Evolutionary conservation across 768 basidiomycete species (phyloP), one percentile per base, ranked within the genome.

Genomic region (Suillus weaverae): DNA sequence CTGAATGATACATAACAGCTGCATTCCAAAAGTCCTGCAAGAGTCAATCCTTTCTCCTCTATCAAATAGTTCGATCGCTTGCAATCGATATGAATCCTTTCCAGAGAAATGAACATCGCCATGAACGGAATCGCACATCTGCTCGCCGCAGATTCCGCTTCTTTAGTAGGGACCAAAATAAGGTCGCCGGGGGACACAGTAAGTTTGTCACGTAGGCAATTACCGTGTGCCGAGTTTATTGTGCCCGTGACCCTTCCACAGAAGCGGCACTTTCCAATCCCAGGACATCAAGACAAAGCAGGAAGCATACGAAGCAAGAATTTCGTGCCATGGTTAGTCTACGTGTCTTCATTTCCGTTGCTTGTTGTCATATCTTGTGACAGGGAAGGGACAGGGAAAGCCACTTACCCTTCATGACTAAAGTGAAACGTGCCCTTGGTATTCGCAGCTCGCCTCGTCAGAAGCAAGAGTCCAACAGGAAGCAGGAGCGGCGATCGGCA

Each of bases 181-280:
- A 80, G 41, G 82, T 83, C 48, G 83, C 82, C 30, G 82, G 78
- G 38, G 83, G 83, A 38, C 80, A 81, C 71, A 83, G 84, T 84
- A 70, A 70, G 82, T 71, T 22, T 61, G 54, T 46, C 32, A 43
- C 11, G 22, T 59, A 20, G 57, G 57, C 39, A 41, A 59, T 41
- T 39, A 54, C 32, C 53, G 50, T 39, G 44, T 41, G 26, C 54
- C 38, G 22, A 54, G 57, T 51, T 16, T 50, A 59, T 8, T 53
- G 35, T 48, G 22, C 71, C 63, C 62, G 57, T n/a, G 36, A 46
- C 71, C 69, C 69, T 67, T 51, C 43, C 55, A 26, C 68, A 84
- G 81, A 81, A 74, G 81, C 83, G 39, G 81, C 84, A 3, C 74
- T 85, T 5, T 63, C 80, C n/a, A 86, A 84, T 67, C 83, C 85